Base-by-base conservation (phyloP, 2,329 filamentous ascomycete genomes). In the Fusarium fracticaudum region DNA sequence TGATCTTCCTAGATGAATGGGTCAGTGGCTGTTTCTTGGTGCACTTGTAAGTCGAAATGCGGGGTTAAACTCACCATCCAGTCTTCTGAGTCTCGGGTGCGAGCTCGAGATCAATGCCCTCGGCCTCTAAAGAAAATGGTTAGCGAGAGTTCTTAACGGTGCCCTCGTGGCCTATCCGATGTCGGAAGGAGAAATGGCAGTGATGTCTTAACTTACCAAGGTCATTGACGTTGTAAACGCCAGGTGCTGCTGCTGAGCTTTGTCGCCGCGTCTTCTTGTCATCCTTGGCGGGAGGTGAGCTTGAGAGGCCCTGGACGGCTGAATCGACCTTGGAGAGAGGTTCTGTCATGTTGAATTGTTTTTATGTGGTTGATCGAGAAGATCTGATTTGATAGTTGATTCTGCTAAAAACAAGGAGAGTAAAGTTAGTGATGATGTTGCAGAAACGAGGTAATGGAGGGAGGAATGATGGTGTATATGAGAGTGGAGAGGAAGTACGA, bases 241-340 rank as follows among this genome's bases (percentile, higher is more conserved):
- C 94, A 71, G 92, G 88, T 51, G 89, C 89, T 80, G 88, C 90
- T 64, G 88, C 90, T 64, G 94, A 96, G 83, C 94, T 95, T 72
- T 87, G 86, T 85, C 94, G 90, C 78, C 92, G 89, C 81, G 92
- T 82, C 92, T 89, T 90, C 73, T 77, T 76, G n/a, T 65, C 48
- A 31, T 73, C 71, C 82, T 94, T 91, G 81, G 91, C 89, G 67
- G 89, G 87, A 40, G 92, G 89, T 67, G 91, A 91, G 79, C 89
- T 88, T 76, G 90, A 89, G 79, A 95, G 84, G 84, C 94, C 94
- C 82, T 94, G 91, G 81, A 97, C 91, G 86, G 94, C 94, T 69
- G 95, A 98, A 85, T 98, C 95, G 86, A 98, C 91, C 88, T 97
- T 97, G 85, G 90, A 89, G 82, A 97, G 90, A 80, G 92, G 89